Evolutionary conservation across 352 stramenopile species (phyloP).

Genomic region (Phytophthora chlamydospora): DNA sequence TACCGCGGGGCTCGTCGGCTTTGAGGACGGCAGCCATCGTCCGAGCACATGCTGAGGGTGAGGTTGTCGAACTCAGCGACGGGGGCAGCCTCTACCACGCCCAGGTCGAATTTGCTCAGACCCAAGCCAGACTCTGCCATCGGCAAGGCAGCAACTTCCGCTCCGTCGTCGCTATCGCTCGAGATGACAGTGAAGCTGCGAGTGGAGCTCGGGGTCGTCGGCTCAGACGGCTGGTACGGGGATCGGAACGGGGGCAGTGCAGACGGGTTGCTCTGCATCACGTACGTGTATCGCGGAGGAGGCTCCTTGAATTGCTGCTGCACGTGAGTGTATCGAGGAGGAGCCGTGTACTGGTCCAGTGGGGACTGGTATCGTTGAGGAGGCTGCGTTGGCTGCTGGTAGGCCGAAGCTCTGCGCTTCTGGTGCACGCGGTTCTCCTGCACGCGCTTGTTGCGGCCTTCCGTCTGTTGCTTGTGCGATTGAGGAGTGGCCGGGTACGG

Average conservation of each 20-base stretch:
- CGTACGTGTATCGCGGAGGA: constrained; percentile 10
- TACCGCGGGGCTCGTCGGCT: constrained; percentile 35
- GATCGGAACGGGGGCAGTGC: constrained; percentile 32
- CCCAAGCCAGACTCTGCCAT: constrained; percentile 33
- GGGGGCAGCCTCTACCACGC: constrained; percentile 30
- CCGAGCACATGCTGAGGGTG: constrained; percentile 35
- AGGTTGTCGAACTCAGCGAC: constrained; percentile 28
- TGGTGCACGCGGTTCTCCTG: constrained; percentile 35
- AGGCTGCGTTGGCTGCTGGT: neutral
- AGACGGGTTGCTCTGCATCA: constrained; percentile 6
- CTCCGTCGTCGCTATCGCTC: constrained; percentile 38
- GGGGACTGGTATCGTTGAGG: constrained; percentile 27
- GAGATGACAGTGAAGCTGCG: constrained; percentile 32
- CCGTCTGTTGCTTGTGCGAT: constrained; percentile 31
- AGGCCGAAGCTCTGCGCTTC: constrained; percentile 12
- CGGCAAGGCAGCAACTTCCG: constrained; percentile 17
- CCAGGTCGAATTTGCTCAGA: constrained; percentile 47
- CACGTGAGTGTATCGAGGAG: constrained; percentile 1
- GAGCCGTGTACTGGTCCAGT: constrained; percentile 31
- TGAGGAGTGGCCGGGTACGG: constrained; percentile 34
- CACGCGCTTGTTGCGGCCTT: constrained; percentile 42
- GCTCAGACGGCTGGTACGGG: constrained; percentile 28
- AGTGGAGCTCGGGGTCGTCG: constrained; percentile 27
- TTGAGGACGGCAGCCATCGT: constrained; percentile 22
- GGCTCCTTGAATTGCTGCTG: constrained; percentile 22